These are phyloP conservation scores for Microcera coccophila DNA, from an alignment of 2,329 filamentous ascomycete genomes.

Conservation along the genomic window DNA sequence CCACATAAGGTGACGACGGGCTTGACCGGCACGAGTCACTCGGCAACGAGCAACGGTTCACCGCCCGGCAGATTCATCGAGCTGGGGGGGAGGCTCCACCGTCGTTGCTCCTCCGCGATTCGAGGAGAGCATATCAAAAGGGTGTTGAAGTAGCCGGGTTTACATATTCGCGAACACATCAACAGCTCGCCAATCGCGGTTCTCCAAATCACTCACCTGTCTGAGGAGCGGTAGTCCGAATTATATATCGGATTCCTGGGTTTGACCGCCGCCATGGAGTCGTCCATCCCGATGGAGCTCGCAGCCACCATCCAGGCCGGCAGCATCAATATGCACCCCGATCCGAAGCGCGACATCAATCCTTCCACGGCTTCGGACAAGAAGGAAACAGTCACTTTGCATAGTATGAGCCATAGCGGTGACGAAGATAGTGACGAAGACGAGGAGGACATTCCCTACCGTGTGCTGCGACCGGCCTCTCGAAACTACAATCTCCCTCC, in stretches of 20 bases:
- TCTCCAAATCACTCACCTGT: neutral
- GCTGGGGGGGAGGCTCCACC: constrained; percentile 10
- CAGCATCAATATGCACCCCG: constrained; percentile 70
- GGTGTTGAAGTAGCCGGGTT: neutral
- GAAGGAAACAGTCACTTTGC: constrained; percentile 35
- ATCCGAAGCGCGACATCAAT: constrained; percentile 70
- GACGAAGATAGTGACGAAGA: constrained; percentile 39
- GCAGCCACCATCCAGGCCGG: constrained; percentile 78
- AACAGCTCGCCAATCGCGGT: neutral
- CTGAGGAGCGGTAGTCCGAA: too few relatives aligned
- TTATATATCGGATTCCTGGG: too few relatives aligned
- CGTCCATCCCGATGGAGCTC: constrained; percentile 62
- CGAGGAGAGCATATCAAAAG: neutral
- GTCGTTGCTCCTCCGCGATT: constrained; percentile 15
- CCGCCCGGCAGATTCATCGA: constrained; percentile 30
- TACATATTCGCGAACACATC: too few relatives aligned
- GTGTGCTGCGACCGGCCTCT: constrained; percentile 54
- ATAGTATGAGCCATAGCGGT: constrained; percentile 16
- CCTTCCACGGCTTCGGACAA: constrained; percentile 70
- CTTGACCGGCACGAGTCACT: constrained; percentile 3
- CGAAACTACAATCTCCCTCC: constrained; percentile 50
- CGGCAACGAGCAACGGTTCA: constrained; percentile 10
- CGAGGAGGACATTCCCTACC: constrained; percentile 62
- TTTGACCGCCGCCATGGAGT: too few relatives aligned
- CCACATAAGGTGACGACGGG: constrained; percentile 4